Percentiles rank a stretch among this genome's conserved stretches.
These are phyloP conservation scores for Erucastrum elatum DNA, from an alignment of 345 rosid species.

Conservation along the genomic window DNA sequence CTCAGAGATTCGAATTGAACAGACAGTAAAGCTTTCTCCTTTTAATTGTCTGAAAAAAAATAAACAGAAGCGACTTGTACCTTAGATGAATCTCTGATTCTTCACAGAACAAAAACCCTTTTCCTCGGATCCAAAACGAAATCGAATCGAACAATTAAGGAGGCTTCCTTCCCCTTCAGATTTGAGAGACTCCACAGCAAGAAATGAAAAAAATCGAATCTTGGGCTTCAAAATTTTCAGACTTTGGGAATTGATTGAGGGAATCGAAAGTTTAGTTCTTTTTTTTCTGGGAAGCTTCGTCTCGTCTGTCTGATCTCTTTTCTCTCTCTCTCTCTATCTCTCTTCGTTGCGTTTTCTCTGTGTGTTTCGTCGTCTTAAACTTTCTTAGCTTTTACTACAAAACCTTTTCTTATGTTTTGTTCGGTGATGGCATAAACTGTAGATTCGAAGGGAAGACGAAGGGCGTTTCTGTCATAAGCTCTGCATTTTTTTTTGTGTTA, in stretches of 20 bases:
- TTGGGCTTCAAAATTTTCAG: not conserved
- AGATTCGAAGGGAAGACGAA: constrained; percentile 34
- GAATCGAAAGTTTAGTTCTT: not conserved
- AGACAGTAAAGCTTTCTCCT: not conserved
- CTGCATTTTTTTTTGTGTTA: not conserved
- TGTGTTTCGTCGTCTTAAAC: constrained; percentile 11
- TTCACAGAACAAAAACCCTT: not conserved
- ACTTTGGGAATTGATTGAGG: not conserved
- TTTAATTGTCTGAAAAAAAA: too few species aligned
- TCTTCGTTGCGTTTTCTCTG: not conserved
- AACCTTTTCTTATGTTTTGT: constrained; percentile 36
- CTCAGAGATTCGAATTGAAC: not conserved
- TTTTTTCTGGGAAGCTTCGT: not conserved
- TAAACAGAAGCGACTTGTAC: too few species aligned
- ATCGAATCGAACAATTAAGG: not conserved
- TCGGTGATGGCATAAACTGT: constrained; percentile 52
- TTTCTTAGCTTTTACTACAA: constrained; percentile 36
- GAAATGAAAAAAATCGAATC: not conserved
- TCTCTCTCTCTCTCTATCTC: not conserved
- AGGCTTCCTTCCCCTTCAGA: not conserved
- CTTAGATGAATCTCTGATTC: not conserved
- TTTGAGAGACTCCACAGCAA: not conserved
- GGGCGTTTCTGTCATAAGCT: not conserved
- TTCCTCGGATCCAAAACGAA: not conserved
- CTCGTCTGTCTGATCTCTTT: not conserved